Evolutionary conservation across 345 rosid species (phyloP).

Genomic region (Acer negundo): DNA sequence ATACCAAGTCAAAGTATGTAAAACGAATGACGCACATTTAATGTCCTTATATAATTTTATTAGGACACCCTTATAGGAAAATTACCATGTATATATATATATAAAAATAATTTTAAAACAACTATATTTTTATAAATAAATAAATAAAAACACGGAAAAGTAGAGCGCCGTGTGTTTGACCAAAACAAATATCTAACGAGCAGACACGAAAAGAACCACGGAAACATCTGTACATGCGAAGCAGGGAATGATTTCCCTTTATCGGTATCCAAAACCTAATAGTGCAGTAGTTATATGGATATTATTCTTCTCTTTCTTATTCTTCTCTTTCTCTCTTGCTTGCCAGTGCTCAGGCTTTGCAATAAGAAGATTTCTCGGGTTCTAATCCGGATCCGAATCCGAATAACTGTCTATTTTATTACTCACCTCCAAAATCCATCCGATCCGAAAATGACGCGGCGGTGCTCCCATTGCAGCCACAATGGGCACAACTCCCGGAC

Average conservation of each 20-base stretch:
- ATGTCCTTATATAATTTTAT: too few relatives aligned
- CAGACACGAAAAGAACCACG: not conserved
- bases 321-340: constrained; percentile 7
- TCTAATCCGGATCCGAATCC: constrained; percentile 21
- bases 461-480: constrained; percentile 99
- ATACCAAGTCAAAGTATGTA: too few relatives aligned
- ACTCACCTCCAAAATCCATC: not conserved
- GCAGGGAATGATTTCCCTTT: constrained; percentile 10
- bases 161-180: not conserved
- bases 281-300: not conserved
- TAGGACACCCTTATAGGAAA: too few relatives aligned
- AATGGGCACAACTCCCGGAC: constrained; percentile 99
- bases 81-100: too few relatives aligned
- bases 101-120: too few relatives aligned
- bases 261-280: constrained; percentile 19
- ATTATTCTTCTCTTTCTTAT: not conserved
- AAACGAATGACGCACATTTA: too few relatives aligned
- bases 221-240: constrained; percentile 10
- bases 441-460: constrained; percentile 70
- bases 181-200: constrained; percentile 9
- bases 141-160: not conserved
- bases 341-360: constrained; percentile 10
- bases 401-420: not conserved
- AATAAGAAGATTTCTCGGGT: not conserved
- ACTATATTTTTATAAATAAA: too few relatives aligned